Base-by-base conservation (phyloP, 345 rosid species). In the Clausena lansium region DNA sequence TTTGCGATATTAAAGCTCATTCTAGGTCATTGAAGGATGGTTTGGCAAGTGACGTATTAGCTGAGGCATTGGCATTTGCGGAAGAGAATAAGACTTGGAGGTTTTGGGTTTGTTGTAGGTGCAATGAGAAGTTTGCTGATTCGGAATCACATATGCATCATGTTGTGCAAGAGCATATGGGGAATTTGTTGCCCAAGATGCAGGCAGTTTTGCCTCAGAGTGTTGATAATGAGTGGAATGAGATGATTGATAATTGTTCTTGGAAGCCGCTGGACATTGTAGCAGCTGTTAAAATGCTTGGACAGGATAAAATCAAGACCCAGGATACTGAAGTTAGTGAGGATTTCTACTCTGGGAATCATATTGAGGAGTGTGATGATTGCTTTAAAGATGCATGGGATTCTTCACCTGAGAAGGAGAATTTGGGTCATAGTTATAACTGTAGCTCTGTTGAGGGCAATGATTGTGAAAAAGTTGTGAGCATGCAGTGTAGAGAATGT, bases 251-350 rank as follows among this genome's bases (percentile, higher is more conserved):
- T 60, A 92, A 76, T 70, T 85, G 83, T 76, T 83, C 92, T 75
- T 94, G 98, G 99, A 91, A 90, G 84, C 98, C 99, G 7, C 72
- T 94, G 74, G 99, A 96, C 87, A 79, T 91, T 79, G 84, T 89
- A 71, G 90, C 93, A 41, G 83, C 90, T 0, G 74, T 83, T 77
- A 85, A 90, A 81, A 84, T 96, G 89, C 86, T 89, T 57, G 83
- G 81, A 35, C 61, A 4, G 60, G 83, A 77, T 81, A 82, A 76
- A 86, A 84, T 81, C 69, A 86, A 88, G 81, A 65, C 82, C 66
- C 87, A 50, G 78, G 87, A 82, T 35, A 36, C 80, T 62, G 91
- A 88, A 54, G 65, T 80, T 69, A 78, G 65, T 14, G 82, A 84
- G 61, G 89, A 84, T 80, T 71, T 86, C 67, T 84, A 68, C 84